phyloP scores from a whole-genome alignment of 306 rosid genomes.

The Castanea crenata region DNA sequence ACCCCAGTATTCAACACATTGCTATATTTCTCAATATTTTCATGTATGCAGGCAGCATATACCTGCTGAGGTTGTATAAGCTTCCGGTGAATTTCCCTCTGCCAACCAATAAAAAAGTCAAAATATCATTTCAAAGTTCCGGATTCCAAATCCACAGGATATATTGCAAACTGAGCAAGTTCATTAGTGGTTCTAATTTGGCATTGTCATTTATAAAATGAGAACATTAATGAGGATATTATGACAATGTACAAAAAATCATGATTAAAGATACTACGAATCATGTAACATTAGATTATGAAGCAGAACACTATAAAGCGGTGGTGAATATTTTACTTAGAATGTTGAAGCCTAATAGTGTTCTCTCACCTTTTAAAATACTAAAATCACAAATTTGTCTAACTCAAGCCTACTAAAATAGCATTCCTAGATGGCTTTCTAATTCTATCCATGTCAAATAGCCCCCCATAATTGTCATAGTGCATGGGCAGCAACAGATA shows the following conservation, averaged over 20 bases:
- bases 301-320: not conserved
- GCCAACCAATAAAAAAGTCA: constrained; percentile 11
- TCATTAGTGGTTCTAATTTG: not conserved
- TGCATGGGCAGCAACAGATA: no score
- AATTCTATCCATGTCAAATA: no score
- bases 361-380: no score
- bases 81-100: constrained; percentile 8
- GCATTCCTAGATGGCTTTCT: no score
- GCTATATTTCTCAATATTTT: constrained; percentile 24
- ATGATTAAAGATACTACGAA: not conserved
- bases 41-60: constrained; percentile 25
- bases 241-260: not conserved
- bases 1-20: constrained; percentile 25
- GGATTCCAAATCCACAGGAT: not conserved
- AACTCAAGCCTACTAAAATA: no score
- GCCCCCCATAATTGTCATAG: no score
- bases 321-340: not conserved
- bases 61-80: constrained; percentile 22
- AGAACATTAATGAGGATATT: not conserved
- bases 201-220: not conserved
- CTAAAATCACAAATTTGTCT: no score
- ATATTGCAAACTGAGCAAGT: not conserved
- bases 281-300: not conserved
- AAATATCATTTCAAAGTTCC: not conserved
- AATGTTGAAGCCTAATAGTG: not conserved